phyloP scores from a whole-genome alignment of 2,329 filamentous ascomycete genomes.

The Xylaria polymorpha region DNA sequence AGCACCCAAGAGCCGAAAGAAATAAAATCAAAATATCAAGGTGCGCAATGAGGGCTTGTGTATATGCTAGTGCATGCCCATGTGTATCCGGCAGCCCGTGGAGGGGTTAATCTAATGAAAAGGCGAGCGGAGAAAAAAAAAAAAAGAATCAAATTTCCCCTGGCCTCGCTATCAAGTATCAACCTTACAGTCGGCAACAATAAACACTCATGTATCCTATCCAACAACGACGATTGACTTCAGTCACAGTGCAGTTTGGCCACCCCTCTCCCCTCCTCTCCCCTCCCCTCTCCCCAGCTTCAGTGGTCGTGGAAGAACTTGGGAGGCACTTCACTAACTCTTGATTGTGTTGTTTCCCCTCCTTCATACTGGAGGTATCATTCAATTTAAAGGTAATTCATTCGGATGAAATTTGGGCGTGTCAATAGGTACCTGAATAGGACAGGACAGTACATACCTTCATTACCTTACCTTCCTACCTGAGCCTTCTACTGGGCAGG shows the following conservation, averaged over 20 bases:
- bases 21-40: conserved; percentile 14
- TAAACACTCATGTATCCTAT: neutral
- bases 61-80: neutral
- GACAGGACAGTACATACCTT: neutral
- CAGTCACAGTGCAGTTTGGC: conserved; percentile 1
- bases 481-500: conserved; percentile 4
- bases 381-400: conserved; percentile 30
- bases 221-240: conserved; percentile 2
- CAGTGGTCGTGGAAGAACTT: conserved; percentile 4
- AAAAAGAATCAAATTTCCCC: neutral
- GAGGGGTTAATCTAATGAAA: neutral
- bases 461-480: conserved; percentile 15
- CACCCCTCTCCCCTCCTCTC: neutral
- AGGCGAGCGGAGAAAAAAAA: neutral
- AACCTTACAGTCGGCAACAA: neutral
- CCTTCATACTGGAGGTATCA: conserved; percentile 12
- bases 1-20: neutral
- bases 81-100: neutral
- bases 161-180: neutral
- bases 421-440: neutral
- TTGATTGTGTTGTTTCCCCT: conserved; percentile 20
- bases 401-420: conserved; percentile 28
- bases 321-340: neutral
- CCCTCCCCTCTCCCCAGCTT: conserved; percentile 8
- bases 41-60: conserved; percentile 22